Conservation (phyloP, 768 basidiomycete species). For the Suillus sp. region DNA sequence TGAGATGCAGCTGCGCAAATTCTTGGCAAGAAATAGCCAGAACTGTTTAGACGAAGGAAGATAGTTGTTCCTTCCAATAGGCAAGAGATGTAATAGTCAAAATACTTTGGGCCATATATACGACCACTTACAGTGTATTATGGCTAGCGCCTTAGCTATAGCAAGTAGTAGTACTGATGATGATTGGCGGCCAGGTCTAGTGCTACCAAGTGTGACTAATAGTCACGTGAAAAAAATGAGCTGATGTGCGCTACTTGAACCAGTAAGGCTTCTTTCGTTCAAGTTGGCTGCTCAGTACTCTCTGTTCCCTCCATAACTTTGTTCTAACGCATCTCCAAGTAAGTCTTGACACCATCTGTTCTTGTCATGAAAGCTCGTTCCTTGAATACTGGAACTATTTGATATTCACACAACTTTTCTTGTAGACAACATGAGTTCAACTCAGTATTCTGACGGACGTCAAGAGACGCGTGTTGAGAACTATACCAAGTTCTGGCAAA, state of each 20-base stretch:
- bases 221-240: background rate
- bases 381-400: background rate
- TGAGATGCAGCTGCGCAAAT: background rate
- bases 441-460: slow-evolving; percentile 56
- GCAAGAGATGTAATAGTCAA: background rate
- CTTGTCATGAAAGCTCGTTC: background rate
- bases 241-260: background rate
- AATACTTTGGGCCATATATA: background rate
- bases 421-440: slow-evolving; percentile 15
- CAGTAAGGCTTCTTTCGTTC: background rate
- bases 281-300: background rate
- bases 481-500: slow-evolving; percentile 93
- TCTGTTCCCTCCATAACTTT: background rate
- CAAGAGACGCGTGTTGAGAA: slow-evolving; percentile 69
- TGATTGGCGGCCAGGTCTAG: too few species aligned
- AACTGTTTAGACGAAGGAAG: background rate
- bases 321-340: background rate
- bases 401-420: slow-evolving; percentile 3
- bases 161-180: too few species aligned
- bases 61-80: background rate
- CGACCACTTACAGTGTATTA: background rate
- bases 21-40: background rate
- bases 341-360: background rate
- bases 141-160: background rate
- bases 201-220: too few species aligned